Base-by-base conservation (phyloP, 352 stramenopile genomes). In the Phytophthora parvispora region DNA sequence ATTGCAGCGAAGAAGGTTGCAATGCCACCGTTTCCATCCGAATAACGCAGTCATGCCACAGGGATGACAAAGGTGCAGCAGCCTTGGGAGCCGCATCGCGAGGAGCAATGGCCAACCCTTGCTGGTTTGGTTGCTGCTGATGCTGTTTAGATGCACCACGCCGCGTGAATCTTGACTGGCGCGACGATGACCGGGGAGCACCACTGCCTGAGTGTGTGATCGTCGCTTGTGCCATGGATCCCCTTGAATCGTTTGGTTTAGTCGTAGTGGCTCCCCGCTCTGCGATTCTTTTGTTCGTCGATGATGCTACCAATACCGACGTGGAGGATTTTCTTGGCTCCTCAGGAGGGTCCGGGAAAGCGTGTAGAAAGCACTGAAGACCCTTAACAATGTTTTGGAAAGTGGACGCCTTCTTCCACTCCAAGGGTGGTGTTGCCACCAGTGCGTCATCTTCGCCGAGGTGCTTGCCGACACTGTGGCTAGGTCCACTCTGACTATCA, bases 361-460 rank as follows among this genome's bases (percentile, higher is more conserved):
- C 73, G 28, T 83, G 66, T 43, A 95, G 38, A 53, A 95, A 94
- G 64, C 84, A 91, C 8, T 86, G 84, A 32, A 95, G 72, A 29
- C 87, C 87, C 55, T 92, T 93, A 45, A 95, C 83, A 64, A 94
- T 87, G 54, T 95, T 94, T 61, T 94, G 84, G 42, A 89, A 86
- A 4, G 82, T 84, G 27, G 72, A 70, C 0, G 68, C 64, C 28
- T 87, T 77, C 49, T 85, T 81, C 43, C 75, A 76, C 49, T 62
- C 15, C 50, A 69, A 24, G 9, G 63, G 64, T 25, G 63, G 51
- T 3, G 67, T 73, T 29, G 53, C 27, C 20, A 67, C 56, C 27
- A 73, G 40, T 15, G 60, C 55, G 58, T 77, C 61, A 34, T 53
- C 47, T 27, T 76, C 70, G 28, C 57, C 60, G 20, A 76, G 28